phyloP scores from a whole-genome alignment of 495 filamentous ascomycete genomes.

The Aspergillus conjunctus region DNA sequence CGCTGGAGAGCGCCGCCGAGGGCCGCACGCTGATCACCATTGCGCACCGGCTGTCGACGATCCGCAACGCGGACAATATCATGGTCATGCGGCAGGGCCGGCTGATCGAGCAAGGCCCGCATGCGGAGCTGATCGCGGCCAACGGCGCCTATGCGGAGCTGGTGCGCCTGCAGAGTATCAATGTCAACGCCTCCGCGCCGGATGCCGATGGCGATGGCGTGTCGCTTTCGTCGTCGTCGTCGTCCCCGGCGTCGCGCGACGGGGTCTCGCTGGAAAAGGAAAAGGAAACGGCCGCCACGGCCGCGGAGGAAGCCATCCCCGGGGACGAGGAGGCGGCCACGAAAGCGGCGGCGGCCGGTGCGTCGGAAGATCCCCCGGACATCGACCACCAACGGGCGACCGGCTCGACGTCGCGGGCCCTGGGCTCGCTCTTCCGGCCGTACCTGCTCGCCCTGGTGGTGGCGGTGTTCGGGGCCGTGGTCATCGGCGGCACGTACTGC shows the following conservation, averaged over 20 bases:
- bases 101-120: slow-evolving; percentile 40
- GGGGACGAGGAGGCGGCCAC: not conserved
- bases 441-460: slow-evolving; percentile 8
- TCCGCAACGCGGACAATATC: slow-evolving; percentile 43
- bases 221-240: not conserved
- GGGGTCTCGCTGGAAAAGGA: slow-evolving; percentile 10
- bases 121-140: slow-evolving; percentile 38
- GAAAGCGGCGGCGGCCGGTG: not conserved
- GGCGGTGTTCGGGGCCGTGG: slow-evolving; percentile 12
- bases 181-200: slow-evolving; percentile 6
- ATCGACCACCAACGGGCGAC: not conserved
- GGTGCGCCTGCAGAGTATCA: slow-evolving; percentile 25
- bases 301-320: not conserved
- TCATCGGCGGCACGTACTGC: slow-evolving; percentile 49
- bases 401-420: slow-evolving; percentile 5
- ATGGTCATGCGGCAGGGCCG: slow-evolving; percentile 36
- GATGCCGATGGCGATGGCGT: not conserved
- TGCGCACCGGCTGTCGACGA: slow-evolving; percentile 53
- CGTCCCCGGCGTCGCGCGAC: not conserved
- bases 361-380: no score
- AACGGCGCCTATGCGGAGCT: slow-evolving; percentile 19
- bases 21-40: slow-evolving; percentile 47
- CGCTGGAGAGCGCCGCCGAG: slow-evolving; percentile 47
- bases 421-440: slow-evolving; percentile 17
- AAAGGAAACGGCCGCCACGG: no score